These are phyloP conservation scores for Stephania cephalantha DNA, from an alignment of 164 flowering plant genomes.

Conservation along the genomic window DNA sequence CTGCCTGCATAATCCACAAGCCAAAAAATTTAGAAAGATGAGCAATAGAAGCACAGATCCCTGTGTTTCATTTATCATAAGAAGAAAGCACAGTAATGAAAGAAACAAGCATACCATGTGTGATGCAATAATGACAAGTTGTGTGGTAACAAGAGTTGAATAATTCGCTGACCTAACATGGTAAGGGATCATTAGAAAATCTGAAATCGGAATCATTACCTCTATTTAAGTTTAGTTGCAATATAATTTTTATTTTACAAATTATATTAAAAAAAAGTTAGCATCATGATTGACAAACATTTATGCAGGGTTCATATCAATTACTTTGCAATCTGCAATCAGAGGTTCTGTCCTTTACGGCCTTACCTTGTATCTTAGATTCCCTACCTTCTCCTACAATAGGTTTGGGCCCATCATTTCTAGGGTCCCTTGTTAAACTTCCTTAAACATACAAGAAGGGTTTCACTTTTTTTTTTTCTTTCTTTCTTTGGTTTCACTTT, in stretches of 20 bases:
- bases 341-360: no score
- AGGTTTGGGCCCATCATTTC: no score
- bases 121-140: conserved; percentile 70
- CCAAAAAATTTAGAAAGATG: conserved; percentile 12
- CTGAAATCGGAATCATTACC: not conserved
- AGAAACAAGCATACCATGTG: conserved; percentile 64
- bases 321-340: no score
- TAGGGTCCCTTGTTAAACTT: no score
- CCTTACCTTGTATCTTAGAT: no score
- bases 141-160: conserved; percentile 68
- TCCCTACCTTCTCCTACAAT: no score
- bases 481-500: no score
- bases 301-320: not conserved
- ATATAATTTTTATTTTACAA: no score
- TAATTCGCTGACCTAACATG: conserved; percentile 64
- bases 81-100: not conserved
- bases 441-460: no score
- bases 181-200: conserved; percentile 7
- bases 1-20: conserved; percentile 55
- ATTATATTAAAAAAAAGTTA: no score
- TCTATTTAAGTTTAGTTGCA: not conserved
- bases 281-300: not conserved
- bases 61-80: not conserved
- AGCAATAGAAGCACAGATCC: not conserved
- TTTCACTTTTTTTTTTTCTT: no score